Evolutionary conservation across 345 rosid species (phyloP).

Genomic region (Acer yangbiense): DNA sequence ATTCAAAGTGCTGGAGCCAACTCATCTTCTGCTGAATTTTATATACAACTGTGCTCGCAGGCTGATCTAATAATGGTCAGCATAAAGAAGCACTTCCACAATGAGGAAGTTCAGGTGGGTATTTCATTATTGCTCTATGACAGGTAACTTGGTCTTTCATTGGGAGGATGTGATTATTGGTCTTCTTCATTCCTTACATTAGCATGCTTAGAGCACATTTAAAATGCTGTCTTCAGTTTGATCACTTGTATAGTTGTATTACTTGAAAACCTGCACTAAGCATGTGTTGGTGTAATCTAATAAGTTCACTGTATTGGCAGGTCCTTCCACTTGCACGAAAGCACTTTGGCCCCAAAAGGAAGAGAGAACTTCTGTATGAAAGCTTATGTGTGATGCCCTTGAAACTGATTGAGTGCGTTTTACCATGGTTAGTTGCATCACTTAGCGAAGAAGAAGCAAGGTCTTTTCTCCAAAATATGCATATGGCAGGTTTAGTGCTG

Average conservation of each 20-base stretch:
- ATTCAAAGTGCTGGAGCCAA: conserved; percentile 53
- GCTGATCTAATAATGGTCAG: conserved; percentile 57
- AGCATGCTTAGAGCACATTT: conserved; percentile 3
- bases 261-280: conserved; percentile 11
- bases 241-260: background rate
- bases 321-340: conserved; percentile 67
- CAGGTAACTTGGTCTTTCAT: conserved; percentile 7
- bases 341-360: conserved; percentile 54
- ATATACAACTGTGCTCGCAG: conserved; percentile 45
- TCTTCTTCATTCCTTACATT: conserved; percentile 6
- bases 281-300: conserved; percentile 6
- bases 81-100: conserved; percentile 57
- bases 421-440: conserved; percentile 63
- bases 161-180: background rate
- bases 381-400: conserved; percentile 67
- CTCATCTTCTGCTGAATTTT: conserved; percentile 49
- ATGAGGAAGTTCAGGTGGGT: conserved; percentile 62
- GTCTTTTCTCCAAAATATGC: conserved; percentile 55
- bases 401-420: conserved; percentile 57
- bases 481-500: conserved; percentile 48
- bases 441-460: conserved; percentile 51
- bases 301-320: conserved; percentile 28
- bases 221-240: background rate
- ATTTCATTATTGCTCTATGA: conserved; percentile 16
- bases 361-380: conserved; percentile 62